A percentile compares a stretch with the other conserved stretches of the same genome.
phyloP scores from a whole-genome alignment of 768 basidiomycete species.

The Exsudoporus frostii region DNA sequence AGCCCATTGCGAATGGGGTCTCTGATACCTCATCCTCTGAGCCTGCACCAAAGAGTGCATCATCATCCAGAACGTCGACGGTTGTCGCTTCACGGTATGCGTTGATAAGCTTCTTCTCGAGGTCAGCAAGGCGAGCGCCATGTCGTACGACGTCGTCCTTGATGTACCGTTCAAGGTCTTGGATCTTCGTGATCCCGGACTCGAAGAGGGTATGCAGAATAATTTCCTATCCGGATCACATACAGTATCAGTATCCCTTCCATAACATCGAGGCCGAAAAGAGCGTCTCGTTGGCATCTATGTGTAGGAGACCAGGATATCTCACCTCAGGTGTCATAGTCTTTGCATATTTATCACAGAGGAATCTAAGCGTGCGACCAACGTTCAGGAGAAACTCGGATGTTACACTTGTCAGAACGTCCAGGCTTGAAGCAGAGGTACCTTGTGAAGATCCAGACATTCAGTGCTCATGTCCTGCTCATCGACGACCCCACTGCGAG shows the following conservation, averaged over 20 bases:
- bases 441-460: constrained; percentile 41
- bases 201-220: constrained; percentile 89
- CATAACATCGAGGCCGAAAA: background rate
- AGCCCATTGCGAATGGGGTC: constrained; percentile 67
- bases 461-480: constrained; percentile 1
- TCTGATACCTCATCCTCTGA: constrained; percentile 65
- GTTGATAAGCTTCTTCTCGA: constrained; percentile 82
- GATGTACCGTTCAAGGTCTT: constrained; percentile 83
- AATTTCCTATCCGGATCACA: constrained; percentile 65
- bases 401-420: constrained; percentile 72
- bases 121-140: constrained; percentile 67
- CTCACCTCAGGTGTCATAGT: constrained; percentile 84
- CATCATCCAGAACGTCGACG: constrained; percentile 47
- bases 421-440: constrained; percentile 69
- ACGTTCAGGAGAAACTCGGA: constrained; percentile 83
- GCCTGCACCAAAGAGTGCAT: constrained; percentile 43
- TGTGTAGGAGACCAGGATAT: background rate
- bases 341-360: constrained; percentile 75
- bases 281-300: background rate
- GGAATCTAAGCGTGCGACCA: constrained; percentile 78
- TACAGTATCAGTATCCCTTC: constrained; percentile 4
- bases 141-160: constrained; percentile 86
- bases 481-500: background rate
- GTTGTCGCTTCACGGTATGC: constrained; percentile 73
- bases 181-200: constrained; percentile 73